Evolutionary conservation across 2,329 filamentous ascomycete genomes (phyloP), one percentile per base, ranked within the genome.

Genomic region (Fusarium sp.): DNA sequence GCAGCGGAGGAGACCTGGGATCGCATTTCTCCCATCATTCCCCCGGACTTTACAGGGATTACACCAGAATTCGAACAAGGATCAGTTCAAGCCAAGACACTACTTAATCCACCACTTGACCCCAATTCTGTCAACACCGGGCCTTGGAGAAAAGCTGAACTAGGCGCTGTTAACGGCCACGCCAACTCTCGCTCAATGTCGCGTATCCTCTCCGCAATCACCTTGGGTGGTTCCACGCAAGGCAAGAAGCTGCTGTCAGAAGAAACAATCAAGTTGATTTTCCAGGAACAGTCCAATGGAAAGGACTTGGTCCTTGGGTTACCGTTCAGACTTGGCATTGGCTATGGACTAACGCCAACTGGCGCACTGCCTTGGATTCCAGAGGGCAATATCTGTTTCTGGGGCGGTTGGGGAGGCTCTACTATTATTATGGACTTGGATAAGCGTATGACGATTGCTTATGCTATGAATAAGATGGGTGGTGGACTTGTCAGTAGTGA

Each of bases 381-480:
- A 13, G 45, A 67, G 3, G 65, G 65, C 0, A 66, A 66, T 0
- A 0, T 67, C 0, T 68, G 65, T 12, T 68, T 38, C 13, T 51
- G 65, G 45, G 9, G 28, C 0, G 65, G 65, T 1, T 68, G 65
- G 65, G 65, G 65, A 0, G 63, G 65, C 4, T 68, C 65, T 3
- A 53, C 30, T 8, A 36, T 68, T 2, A 28, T 68, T 0, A 61
- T 68, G 65, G 65, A 68, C 6, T 6, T 51, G 13, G 65, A 67
- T 8, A 68, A 17, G 35, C 39, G 53, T 1, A 51, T 67, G 65
- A 68, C 63, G 1, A 53, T 67, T n/a, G 47, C 53, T 1, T 68
- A 68, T 15, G 28, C 63, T 12, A 68, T 68, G 65, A 68, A 68
- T 15, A 68, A 67, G 39, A 67, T 67, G 64, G 62, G 44, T 0